Conservation (phyloP, 495 filamentous ascomycete genomes). For the Aspergillus bertholletiae region DNA sequence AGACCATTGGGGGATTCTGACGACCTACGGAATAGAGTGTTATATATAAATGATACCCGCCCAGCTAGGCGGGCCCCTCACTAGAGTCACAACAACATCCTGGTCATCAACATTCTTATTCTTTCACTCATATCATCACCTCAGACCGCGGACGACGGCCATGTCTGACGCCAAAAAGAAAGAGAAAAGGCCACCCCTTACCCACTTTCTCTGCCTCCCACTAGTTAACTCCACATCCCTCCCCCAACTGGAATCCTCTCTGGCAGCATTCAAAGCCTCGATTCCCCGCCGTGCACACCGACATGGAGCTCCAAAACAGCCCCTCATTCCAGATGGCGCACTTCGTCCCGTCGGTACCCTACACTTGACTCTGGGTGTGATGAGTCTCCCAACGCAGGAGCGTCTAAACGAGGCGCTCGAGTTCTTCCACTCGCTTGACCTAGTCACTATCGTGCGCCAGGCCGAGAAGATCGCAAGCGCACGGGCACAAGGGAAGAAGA, state of each 20-base stretch:
- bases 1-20: neutral
- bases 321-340: slow-evolving; percentile 53
- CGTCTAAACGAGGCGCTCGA: slow-evolving; percentile 55
- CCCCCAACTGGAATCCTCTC: slow-evolving; percentile 56
- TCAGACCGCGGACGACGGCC: neutral
- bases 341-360: slow-evolving; percentile 76
- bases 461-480: slow-evolving; percentile 13
- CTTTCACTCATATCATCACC: slow-evolving; percentile 1
- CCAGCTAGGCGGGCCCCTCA: neutral
- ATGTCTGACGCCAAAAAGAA: slow-evolving; percentile 12
- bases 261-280: slow-evolving; percentile 58
- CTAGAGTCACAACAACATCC: too few relatives aligned
- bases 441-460: slow-evolving; percentile 45
- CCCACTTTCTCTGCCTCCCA: slow-evolving; percentile 86
- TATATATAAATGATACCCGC: neutral
- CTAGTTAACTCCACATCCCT: slow-evolving; percentile 62
- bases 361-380: slow-evolving; percentile 84
- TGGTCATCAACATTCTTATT: neutral
- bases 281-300: slow-evolving; percentile 34
- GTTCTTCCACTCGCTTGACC: slow-evolving; percentile 52
- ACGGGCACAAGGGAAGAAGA: neutral
- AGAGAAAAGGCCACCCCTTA: slow-evolving; percentile 50
- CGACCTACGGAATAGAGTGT: too few relatives aligned
- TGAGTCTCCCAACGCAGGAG: slow-evolving; percentile 62
- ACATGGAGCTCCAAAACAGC: slow-evolving; percentile 13